Evolutionary conservation across 441 rosid genomes (phyloP), one percentile per base, ranked within the genome.

Genomic region (Adansonia gregorii): DNA sequence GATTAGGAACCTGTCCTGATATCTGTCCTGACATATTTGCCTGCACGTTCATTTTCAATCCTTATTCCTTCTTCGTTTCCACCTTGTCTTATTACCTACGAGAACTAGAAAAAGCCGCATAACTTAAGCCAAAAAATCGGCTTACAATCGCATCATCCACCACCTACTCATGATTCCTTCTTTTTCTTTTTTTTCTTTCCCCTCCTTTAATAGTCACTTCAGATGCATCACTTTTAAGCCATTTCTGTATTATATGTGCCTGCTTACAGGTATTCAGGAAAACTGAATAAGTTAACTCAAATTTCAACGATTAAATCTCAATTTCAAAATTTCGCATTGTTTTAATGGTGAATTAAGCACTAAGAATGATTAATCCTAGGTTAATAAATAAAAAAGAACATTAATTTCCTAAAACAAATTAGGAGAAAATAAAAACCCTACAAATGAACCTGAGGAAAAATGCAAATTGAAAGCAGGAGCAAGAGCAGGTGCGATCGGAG

Each of bases 21-120:
- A 90, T 84, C 79, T 89, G 95, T 75, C 96, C 96, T 2, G 98
- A 86, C 88, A 91, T 78, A 83, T 91, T 97, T 3, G 98, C 84
- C 82, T 88, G 98, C 83, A 89, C 91, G 87, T 92, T 92, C 98
- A 93, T 91, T n/a, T 72, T 72, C 46, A 90, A 88, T 17, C 17
- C 79, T 67, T 81, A n/a, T 35, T 76, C 81, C 75, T 82, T 52
- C 77, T 74, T 76, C 81, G 79, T 51, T 79, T 67, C 66, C 83
- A 81, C 48, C 81, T 88, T 73, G 58, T 67, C 66, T 82, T 78
- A 46, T 55, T 74, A 77, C 81, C 72, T 77, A 67, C 76, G 15
- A 86, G 76, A 77, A 81, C 73, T 41, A 81, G 58, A 48, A 81
- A 79, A 77, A 79, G 67, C 51, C 54, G 86, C 89, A 84, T 84